phyloP scores from a whole-genome alignment of 2,329 filamentous ascomycete species.

The Venturia nashicola region DNA sequence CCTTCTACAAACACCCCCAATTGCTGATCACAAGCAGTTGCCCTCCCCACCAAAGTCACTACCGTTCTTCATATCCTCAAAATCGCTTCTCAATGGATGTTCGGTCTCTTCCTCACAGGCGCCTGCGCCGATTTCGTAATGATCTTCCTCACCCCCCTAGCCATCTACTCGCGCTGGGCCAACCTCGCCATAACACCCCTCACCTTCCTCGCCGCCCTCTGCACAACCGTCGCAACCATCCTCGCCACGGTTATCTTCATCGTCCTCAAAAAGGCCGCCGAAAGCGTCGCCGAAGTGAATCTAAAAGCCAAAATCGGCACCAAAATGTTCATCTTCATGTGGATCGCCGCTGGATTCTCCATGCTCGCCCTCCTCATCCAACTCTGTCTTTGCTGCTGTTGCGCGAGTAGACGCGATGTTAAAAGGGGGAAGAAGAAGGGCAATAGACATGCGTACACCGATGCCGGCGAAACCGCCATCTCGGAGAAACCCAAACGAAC shows the following conservation, averaged over 20 bases:
- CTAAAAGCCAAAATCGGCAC: conserved; percentile 58
- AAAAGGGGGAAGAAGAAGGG: conserved; percentile 34
- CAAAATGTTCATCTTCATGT: conserved; percentile 81
- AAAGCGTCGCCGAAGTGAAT: conserved; percentile 58
- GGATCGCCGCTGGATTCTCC: conserved; percentile 59
- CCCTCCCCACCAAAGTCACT: conserved; percentile 61
- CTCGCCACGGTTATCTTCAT: conserved; percentile 64
- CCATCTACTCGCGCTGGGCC: conserved; percentile 38
- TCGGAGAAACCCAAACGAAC: background rate
- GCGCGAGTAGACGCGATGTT: conserved; percentile 44
- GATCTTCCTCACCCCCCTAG: conserved; percentile 51
- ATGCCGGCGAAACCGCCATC: background rate
- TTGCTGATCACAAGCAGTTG: conserved; percentile 36
- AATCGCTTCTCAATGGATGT: conserved; percentile 74
- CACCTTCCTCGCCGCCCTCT: conserved; percentile 53
- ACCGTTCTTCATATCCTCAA: conserved; percentile 59
- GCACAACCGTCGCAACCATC: conserved; percentile 56
- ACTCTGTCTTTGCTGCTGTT: conserved; percentile 67
- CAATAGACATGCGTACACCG: conserved; percentile 16
- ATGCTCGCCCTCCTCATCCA: conserved; percentile 57
- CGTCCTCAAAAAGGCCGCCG: conserved; percentile 68
- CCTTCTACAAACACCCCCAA: background rate
- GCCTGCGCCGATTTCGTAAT: conserved; percentile 59
- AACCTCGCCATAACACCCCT: conserved; percentile 57
- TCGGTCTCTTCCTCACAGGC: conserved; percentile 68